A percentile compares a stretch with the other conserved stretches of the same genome.
Evolutionary conservation across 2,329 filamentous ascomycete species (phyloP).

Genomic region (Alternaria gaisen): DNA sequence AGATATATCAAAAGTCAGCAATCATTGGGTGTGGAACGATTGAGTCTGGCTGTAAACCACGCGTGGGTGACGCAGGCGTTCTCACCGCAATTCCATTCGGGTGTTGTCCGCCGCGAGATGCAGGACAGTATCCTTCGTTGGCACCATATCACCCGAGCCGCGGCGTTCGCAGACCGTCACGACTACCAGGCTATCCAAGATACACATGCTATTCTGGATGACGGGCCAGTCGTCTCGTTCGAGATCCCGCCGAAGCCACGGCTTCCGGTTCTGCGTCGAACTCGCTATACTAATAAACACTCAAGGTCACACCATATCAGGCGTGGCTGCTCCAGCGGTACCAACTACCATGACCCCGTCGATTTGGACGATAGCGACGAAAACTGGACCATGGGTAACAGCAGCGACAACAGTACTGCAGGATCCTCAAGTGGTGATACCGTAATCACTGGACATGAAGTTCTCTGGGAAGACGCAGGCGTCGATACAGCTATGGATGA

Average conservation of each 20-base stretch:
- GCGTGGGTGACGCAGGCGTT: constrained; percentile 1
- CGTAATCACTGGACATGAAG: background rate
- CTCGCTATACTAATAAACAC: background rate
- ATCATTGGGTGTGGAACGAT: background rate
- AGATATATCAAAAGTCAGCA: background rate
- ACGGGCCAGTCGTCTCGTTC: background rate
- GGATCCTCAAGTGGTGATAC: background rate
- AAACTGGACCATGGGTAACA: background rate
- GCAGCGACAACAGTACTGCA: background rate
- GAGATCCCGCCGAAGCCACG: background rate
- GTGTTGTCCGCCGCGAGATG: constrained; percentile 9
- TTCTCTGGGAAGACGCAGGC: background rate
- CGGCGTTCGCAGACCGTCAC: background rate
- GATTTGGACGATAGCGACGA: background rate
- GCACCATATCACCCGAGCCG: background rate
- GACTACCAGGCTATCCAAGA: constrained; percentile 1
- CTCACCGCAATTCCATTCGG: constrained; percentile 13
- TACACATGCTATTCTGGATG: background rate
- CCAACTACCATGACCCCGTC: background rate
- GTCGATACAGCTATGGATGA: background rate
- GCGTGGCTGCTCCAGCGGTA: background rate
- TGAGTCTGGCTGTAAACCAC: background rate
- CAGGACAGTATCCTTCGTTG: constrained; percentile 11
- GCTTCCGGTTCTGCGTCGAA: background rate
- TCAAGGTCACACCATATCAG: background rate